A percentile compares a stretch with the other conserved stretches of the same genome.
These are phyloP conservation scores for Achlya hypogyna DNA, from an alignment of 352 stramenopile genomes.

Conservation along the genomic window DNA sequence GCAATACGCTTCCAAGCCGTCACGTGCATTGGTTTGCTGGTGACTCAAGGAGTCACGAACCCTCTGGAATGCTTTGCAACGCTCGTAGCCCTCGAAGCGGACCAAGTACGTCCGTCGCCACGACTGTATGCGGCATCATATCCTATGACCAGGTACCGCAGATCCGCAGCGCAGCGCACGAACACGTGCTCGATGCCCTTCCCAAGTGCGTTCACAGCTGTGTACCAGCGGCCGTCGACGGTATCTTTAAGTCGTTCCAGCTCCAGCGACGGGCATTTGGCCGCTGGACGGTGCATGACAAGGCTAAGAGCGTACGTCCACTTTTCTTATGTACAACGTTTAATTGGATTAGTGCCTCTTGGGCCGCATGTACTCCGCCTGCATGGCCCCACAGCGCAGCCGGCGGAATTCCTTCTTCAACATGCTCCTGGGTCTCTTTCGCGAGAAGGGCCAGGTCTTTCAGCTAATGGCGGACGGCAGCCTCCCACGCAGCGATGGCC, in stretches of 20 bases:
- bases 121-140: not conserved
- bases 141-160: slow-evolving; percentile 19
- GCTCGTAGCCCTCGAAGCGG: slow-evolving; percentile 68
- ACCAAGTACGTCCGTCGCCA: slow-evolving; percentile 33
- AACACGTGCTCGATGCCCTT: slow-evolving; percentile 47
- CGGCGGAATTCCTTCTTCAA: slow-evolving; percentile 52
- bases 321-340: not conserved
- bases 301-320: slow-evolving; percentile 41
- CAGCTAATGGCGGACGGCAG: slow-evolving; percentile 11
- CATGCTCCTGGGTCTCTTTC: slow-evolving; percentile 65
- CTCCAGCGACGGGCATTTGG: slow-evolving; percentile 61
- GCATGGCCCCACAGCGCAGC: slow-evolving; percentile 34
- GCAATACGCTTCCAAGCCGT: slow-evolving; percentile 64
- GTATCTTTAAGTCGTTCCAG: slow-evolving; percentile 48
- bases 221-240: slow-evolving; percentile 42
- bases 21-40: slow-evolving; percentile 45
- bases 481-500: slow-evolving; percentile 14
- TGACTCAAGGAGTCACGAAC: slow-evolving; percentile 73
- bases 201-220: slow-evolving; percentile 50
- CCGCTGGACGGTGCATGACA: slow-evolving; percentile 33
- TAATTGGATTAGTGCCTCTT: slow-evolving; percentile 64
- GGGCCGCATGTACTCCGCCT: slow-evolving; percentile 57
- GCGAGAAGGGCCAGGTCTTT: slow-evolving; percentile 38
- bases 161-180: slow-evolving; percentile 59
- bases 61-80: slow-evolving; percentile 67